phyloP scores from a whole-genome alignment of 352 stramenopile genomes.

The Phytophthora pinifolia region DNA sequence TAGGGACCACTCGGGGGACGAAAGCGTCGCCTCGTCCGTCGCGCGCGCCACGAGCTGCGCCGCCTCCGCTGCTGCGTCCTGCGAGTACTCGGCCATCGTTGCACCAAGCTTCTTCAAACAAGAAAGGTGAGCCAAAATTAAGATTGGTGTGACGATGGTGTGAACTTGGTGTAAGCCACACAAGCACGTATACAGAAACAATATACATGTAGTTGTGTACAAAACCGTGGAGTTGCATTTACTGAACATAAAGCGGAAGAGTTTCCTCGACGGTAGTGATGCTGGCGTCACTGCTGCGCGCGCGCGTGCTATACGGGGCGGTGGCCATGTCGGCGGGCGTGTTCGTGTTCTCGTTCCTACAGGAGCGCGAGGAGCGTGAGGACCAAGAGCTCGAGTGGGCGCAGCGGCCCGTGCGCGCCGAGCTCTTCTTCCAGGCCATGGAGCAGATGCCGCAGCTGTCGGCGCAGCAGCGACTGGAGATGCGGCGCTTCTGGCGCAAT shows the following conservation, averaged over 20 bases:
- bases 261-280: conserved; percentile 13
- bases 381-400: conserved; percentile 54
- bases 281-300: conserved; percentile 40
- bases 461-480: conserved; percentile 61
- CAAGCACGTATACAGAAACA: too few relatives aligned
- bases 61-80: conserved; percentile 35
- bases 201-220: too few relatives aligned
- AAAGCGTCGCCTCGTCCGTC: conserved; percentile 45
- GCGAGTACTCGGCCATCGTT: conserved; percentile 45
- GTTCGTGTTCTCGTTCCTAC: conserved; percentile 76
- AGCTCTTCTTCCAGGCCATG: conserved; percentile 70
- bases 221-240: too few relatives aligned
- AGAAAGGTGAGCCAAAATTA: not conserved
- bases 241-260: not conserved
- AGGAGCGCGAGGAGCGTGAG: conserved; percentile 77
- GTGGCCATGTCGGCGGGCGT: conserved; percentile 80
- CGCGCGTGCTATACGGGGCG: conserved; percentile 68
- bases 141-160: too few relatives aligned
- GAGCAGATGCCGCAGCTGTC: conserved; percentile 55
- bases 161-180: too few relatives aligned
- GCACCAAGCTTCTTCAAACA: conserved; percentile 11
- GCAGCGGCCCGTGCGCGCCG: conserved; percentile 50
- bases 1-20: conserved; percentile 63
- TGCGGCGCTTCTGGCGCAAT: conserved; percentile 79
- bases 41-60: conserved; percentile 56